These are phyloP conservation scores for Colletotrichum graminicola DNA, from an alignment of 2,329 filamentous ascomycete species.

Conservation along the genomic window DNA sequence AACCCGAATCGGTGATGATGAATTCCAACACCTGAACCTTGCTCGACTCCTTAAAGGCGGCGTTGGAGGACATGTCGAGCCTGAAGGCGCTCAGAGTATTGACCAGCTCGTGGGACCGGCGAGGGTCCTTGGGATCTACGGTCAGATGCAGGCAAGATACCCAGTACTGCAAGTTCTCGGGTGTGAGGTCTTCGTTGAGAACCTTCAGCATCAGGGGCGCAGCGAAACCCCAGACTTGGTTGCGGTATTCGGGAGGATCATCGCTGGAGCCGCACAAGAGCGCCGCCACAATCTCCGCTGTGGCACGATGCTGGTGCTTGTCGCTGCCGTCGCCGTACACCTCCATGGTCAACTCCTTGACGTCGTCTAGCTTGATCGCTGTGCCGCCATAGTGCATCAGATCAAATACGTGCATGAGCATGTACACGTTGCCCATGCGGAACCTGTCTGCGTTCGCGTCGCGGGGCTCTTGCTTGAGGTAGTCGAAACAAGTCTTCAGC, in stretches of 20 bases:
- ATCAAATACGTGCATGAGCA: slow-evolving; percentile 91
- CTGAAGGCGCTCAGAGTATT: slow-evolving; percentile 87
- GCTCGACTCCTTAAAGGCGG: slow-evolving; percentile 98
- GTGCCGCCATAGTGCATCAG: slow-evolving; percentile 86
- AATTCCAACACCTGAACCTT: slow-evolving; percentile 94
- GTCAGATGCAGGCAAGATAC: slow-evolving; percentile 92
- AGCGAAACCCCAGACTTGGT: slow-evolving; percentile 87
- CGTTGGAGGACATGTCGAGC: slow-evolving; percentile 93
- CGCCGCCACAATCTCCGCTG: slow-evolving; percentile 91
- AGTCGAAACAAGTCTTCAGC: slow-evolving; percentile 90
- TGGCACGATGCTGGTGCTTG: slow-evolving; percentile 97
- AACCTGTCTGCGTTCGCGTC: slow-evolving; percentile 87
- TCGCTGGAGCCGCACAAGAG: slow-evolving; percentile 86
- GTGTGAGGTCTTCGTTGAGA: slow-evolving; percentile 91
- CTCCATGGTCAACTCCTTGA: slow-evolving; percentile 81
- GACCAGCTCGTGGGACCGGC: slow-evolving; percentile 87
- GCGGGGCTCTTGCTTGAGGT: slow-evolving; percentile 94
- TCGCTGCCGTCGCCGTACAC: slow-evolving; percentile 94
- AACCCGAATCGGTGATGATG: slow-evolving; percentile 86
- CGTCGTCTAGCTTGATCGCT: slow-evolving; percentile 83
- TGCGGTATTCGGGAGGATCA: slow-evolving; percentile 78
- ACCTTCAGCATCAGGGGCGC: slow-evolving; percentile 89
- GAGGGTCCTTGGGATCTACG: slow-evolving; percentile 88
- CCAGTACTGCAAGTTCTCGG: slow-evolving; percentile 96
- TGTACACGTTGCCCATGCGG: slow-evolving; percentile 86